Percentiles rank a stretch among this genome's conserved stretches.
Evolutionary conservation across 2,329 filamentous ascomycete genomes (phyloP).

Genomic region (Phaeosphaeria sp.): DNA sequence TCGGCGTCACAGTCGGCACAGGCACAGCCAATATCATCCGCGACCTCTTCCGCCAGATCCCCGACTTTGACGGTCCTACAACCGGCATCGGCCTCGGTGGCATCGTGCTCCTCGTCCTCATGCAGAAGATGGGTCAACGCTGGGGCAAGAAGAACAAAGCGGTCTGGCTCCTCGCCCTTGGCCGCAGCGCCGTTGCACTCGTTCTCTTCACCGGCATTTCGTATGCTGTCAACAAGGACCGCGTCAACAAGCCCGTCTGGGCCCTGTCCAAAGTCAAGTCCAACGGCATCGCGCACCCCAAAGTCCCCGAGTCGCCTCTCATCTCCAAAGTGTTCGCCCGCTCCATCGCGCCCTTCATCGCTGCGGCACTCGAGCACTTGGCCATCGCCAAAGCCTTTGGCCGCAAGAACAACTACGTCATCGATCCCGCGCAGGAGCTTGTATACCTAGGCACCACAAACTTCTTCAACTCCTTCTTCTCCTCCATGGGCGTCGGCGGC

Average conservation of each 20-base stretch:
- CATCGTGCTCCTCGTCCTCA: constrained; percentile 62
- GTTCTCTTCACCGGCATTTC: constrained; percentile 69
- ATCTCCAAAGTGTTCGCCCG: constrained; percentile 62
- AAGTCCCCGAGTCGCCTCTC: constrained; percentile 56
- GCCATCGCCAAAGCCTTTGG: constrained; percentile 70
- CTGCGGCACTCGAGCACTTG: constrained; percentile 67
- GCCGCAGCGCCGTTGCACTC: constrained; percentile 66
- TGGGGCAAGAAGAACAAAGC: constrained; percentile 66
- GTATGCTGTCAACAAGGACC: constrained; percentile 65
- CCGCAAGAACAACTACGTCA: constrained; percentile 66
- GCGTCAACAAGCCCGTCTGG: constrained; percentile 59
- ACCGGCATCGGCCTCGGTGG: constrained; percentile 66
- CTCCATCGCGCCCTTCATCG: constrained; percentile 67
- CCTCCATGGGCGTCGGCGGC: constrained; percentile 69
- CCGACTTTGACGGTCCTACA: constrained; percentile 64
- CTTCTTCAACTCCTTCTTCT: constrained; percentile 70
- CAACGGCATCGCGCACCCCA: constrained; percentile 61
- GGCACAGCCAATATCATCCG: constrained; percentile 65
- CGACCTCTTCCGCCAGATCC: constrained; percentile 64
- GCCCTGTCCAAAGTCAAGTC: constrained; percentile 65
- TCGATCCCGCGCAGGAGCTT: constrained; percentile 70
- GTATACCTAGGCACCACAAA: constrained; percentile 69
- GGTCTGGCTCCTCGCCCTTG: constrained; percentile 66
- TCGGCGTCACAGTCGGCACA: constrained; percentile 61
- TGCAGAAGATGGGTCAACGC: constrained; percentile 65